These are phyloP conservation scores for Pseudoscleropodium purum DNA, from an alignment of 225 moss, liverwort and hornwort genomes.

Conservation along the genomic window DNA sequence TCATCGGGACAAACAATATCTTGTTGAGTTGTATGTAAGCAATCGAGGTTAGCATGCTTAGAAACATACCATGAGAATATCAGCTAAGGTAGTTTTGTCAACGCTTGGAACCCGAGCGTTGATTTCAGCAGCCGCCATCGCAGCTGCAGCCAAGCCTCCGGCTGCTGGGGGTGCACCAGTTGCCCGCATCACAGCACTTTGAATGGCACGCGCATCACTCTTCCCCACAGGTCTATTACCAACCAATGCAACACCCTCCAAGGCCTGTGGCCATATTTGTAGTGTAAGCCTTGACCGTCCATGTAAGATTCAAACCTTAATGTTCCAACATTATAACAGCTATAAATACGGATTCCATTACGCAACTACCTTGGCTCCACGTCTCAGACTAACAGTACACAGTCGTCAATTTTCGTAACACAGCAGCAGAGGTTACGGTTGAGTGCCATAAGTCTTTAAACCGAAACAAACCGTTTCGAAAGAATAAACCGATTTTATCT, in stretches of 20 bases:
- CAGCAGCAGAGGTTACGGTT: background rate
- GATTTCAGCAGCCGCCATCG: constrained; percentile 58
- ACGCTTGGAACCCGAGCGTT: constrained; percentile 19
- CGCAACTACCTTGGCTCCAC: background rate
- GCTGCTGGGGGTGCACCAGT: constrained; percentile 35
- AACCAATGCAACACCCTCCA: constrained; percentile 59
- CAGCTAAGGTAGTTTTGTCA: constrained; percentile 40
- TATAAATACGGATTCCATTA: background rate
- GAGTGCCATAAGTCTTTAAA: background rate
- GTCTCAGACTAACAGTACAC: background rate
- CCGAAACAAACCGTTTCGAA: background rate
- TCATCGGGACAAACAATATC: background rate
- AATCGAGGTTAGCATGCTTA: background rate
- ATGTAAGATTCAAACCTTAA: background rate
- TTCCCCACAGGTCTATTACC: constrained; percentile 37
- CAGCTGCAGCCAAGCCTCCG: constrained; percentile 60
- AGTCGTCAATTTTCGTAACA: background rate
- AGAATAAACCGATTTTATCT: background rate
- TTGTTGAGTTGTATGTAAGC: background rate
- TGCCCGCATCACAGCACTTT: constrained; percentile 63
- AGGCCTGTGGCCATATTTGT: background rate
- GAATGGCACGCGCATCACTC: constrained; percentile 67
- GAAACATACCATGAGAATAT: constrained; percentile 58
- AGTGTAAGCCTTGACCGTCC: background rate
- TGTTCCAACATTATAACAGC: background rate